These are phyloP conservation scores for Phytophthora cactorum DNA, from an alignment of 352 stramenopile species.

Conservation along the genomic window DNA sequence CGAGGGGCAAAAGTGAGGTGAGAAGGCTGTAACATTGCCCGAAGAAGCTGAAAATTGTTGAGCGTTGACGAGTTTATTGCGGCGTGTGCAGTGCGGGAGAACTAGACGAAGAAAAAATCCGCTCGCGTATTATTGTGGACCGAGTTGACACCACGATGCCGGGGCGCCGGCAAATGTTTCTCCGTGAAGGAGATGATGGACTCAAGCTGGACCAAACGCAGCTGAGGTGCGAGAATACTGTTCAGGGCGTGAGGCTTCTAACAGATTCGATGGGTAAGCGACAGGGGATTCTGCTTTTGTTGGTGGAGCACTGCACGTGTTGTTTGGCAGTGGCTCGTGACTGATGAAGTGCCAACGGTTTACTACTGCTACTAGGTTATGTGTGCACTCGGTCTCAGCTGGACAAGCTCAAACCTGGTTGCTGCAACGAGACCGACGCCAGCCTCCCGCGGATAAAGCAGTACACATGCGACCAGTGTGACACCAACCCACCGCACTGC, in stretches of 20 bases:
- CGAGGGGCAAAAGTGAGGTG: slow-evolving; percentile 17
- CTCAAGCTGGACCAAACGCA: slow-evolving; percentile 45
- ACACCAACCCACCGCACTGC: slow-evolving; percentile 72
- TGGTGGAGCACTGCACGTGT: not conserved
- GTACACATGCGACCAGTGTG: slow-evolving; percentile 69
- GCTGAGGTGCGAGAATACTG: slow-evolving; percentile 60
- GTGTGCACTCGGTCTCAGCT: slow-evolving; percentile 59
- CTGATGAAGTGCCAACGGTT: not conserved
- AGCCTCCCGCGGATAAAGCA: slow-evolving; percentile 59
- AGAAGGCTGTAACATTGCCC: slow-evolving; percentile 1
- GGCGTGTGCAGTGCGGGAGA: slow-evolving; percentile 38
- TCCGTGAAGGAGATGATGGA: slow-evolving; percentile 56
- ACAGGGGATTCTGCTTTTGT: not conserved
- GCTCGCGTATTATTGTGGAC: slow-evolving; percentile 70
- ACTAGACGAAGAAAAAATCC: slow-evolving; percentile 65
- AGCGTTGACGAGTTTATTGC: slow-evolving; percentile 7
- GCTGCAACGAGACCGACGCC: slow-evolving; percentile 66
- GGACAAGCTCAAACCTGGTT: slow-evolving; percentile 46
- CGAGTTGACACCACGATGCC: slow-evolving; percentile 26
- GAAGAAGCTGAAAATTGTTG: not conserved
- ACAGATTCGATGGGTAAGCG: slow-evolving; percentile 63
- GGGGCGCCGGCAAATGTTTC: slow-evolving; percentile 47
- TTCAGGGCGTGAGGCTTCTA: slow-evolving; percentile 51
- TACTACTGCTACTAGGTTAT: slow-evolving; percentile 36
- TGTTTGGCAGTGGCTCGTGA: not conserved